Conservation (phyloP, 768 basidiomycete genomes). For the Kwoniella sp. region DNA sequence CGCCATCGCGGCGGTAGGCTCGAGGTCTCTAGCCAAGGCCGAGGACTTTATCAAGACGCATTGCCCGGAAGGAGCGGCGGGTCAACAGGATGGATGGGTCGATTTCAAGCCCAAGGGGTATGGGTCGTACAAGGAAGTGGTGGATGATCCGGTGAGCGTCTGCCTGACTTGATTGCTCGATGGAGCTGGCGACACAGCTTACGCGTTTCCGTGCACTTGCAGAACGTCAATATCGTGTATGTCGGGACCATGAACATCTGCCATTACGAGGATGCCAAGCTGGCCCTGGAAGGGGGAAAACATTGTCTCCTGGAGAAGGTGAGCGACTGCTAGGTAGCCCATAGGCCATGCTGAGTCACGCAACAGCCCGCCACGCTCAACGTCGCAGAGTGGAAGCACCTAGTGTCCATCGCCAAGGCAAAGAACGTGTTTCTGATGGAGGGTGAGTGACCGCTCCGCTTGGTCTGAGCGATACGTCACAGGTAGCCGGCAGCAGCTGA, state of each 20-base stretch:
- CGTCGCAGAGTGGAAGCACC: constrained; percentile 37
- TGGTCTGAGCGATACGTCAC: too few relatives aligned
- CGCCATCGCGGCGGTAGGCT: constrained; percentile 43
- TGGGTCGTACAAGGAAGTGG: constrained; percentile 45
- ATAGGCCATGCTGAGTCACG: not conserved
- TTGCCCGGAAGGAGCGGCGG: constrained; percentile 34
- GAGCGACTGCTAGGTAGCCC: not conserved
- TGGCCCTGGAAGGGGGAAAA: constrained; percentile 46
- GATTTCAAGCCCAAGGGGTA: constrained; percentile 25
- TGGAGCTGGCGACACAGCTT: too few relatives aligned
- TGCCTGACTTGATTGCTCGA: not conserved
- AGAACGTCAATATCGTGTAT: constrained; percentile 49
- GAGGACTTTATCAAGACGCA: constrained; percentile 34
- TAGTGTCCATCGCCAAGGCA: constrained; percentile 41
- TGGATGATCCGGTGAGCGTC: constrained; percentile 24
- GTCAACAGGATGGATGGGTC: constrained; percentile 29
- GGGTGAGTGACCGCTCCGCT: constrained; percentile 23
- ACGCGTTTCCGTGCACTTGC: too few relatives aligned
- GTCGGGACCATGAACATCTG: constrained; percentile 47
- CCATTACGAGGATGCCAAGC: constrained; percentile 44
- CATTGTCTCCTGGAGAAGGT: constrained; percentile 49
- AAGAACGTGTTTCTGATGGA: constrained; percentile 51
- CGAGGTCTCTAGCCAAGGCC: constrained; percentile 36
- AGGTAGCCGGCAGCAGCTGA: too few relatives aligned
- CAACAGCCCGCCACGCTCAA: constrained; percentile 43